These are phyloP conservation scores for Coriaria nepalensis DNA, from an alignment of 306 rosid species.

Conservation along the genomic window DNA sequence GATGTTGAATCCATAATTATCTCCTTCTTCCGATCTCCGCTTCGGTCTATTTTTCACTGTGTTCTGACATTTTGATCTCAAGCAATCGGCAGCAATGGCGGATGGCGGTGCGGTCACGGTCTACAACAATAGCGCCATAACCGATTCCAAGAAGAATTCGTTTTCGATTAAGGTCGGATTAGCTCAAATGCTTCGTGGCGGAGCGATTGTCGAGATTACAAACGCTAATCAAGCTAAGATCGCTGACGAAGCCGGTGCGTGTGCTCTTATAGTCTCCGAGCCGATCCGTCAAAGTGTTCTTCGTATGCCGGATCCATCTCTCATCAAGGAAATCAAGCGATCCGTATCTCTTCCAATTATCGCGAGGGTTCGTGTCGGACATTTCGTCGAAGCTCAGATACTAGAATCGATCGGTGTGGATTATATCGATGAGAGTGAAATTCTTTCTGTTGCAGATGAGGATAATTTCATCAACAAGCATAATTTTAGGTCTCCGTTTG, in stretches of 20 bases:
- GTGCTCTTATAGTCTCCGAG: conserved; percentile 35
- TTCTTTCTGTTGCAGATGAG: conserved; percentile 37
- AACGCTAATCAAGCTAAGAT: conserved; percentile 41
- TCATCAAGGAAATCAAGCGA: conserved; percentile 41
- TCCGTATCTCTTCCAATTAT: conserved; percentile 46
- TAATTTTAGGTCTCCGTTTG: conserved; percentile 38
- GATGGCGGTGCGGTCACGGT: conserved; percentile 39
- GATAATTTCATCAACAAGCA: conserved; percentile 52
- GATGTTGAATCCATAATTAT: neutral
- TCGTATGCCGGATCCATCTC: conserved; percentile 52
- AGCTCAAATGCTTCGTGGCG: conserved; percentile 46
- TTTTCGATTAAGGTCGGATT: conserved; percentile 31
- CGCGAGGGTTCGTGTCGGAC: conserved; percentile 54
- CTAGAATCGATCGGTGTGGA: conserved; percentile 50
- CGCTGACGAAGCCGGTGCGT: conserved; percentile 64
- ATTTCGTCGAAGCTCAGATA: conserved; percentile 80
- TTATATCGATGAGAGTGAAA: conserved; percentile 63
- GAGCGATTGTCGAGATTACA: conserved; percentile 47
- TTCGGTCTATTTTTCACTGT: neutral
- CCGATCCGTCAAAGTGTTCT: conserved; percentile 17
- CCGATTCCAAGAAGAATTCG: conserved; percentile 29
- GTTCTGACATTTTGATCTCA: conserved; percentile 14
- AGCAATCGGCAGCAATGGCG: conserved; percentile 28
- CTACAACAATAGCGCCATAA: conserved; percentile 33
- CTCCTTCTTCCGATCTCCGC: neutral